A percentile compares a stretch with the other conserved stretches of the same genome.
Conservation (phyloP, 495 filamentous ascomycete species). For the Clohesyomyces aquaticus region DNA sequence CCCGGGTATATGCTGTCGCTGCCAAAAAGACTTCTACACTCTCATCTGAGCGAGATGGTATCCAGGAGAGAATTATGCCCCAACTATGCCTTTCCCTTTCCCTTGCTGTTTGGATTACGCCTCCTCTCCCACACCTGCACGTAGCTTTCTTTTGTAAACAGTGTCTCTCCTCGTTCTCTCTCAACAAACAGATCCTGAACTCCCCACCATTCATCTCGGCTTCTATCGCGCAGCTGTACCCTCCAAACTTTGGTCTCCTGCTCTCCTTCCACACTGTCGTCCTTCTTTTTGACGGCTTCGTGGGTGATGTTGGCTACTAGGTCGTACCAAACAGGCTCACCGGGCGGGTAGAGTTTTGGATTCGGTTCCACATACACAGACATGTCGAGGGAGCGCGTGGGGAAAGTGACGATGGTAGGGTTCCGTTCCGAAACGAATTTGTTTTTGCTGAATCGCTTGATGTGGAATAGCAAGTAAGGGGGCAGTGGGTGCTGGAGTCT, state of each 20-base stretch:
- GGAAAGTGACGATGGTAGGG: constrained; percentile 97
- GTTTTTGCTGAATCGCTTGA: constrained; percentile 96
- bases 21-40: no score
- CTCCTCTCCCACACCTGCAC: constrained; percentile 96
- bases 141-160: constrained; percentile 92
- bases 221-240: constrained; percentile 62
- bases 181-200: constrained; percentile 95
- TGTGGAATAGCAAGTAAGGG: constrained; percentile 89
- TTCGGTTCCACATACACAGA: constrained; percentile 84
- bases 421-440: constrained; percentile 95
- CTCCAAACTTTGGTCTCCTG: constrained; percentile 84
- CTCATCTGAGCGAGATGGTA: constrained; percentile 1
- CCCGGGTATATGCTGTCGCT: no score
- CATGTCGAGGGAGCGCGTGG: constrained; percentile 80
- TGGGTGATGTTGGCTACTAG: constrained; percentile 95
- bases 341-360: constrained; percentile 60
- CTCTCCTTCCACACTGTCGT: constrained; percentile 77
- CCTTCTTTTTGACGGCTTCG: constrained; percentile 75
- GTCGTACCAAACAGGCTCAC: constrained; percentile 93
- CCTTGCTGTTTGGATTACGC: constrained; percentile 45
- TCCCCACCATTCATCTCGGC: constrained; percentile 82
- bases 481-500: constrained; percentile 90
- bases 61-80: not conserved
- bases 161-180: constrained; percentile 76
- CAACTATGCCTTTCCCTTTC: constrained; percentile 16